Evolutionary conservation across 1,284 basidiomycete species (phyloP).

Genomic region (Papiliotrema laurentii): DNA sequence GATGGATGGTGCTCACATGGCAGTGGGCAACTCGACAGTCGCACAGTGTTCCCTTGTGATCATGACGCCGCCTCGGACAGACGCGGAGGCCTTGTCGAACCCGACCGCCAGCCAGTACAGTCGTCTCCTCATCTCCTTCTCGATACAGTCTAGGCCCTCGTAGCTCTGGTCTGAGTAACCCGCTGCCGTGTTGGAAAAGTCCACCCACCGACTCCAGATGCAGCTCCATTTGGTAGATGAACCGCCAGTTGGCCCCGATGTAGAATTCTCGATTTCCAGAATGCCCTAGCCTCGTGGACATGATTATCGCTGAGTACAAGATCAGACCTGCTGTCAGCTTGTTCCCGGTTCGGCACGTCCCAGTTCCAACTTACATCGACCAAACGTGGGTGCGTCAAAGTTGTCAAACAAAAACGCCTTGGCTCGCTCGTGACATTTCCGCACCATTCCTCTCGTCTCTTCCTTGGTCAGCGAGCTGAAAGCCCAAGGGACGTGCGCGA

Average conservation of each 20-base stretch:
- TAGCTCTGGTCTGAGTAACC: background rate
- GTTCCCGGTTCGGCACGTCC: background rate
- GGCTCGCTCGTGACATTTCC: background rate
- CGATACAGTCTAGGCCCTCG: background rate
- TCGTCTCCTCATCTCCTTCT: background rate
- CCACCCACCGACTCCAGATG: background rate
- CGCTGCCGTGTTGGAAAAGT: background rate
- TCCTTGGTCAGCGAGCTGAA: background rate
- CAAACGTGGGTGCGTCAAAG: background rate
- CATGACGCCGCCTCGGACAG: background rate
- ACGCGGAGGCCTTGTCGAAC: background rate
- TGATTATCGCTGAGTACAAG: background rate
- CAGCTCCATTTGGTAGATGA: background rate
- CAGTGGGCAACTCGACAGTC: background rate
- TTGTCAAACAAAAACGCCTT: background rate
- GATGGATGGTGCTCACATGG: background rate
- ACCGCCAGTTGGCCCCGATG: background rate
- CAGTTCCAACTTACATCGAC: background rate
- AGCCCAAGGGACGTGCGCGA: slow-evolving; percentile 51
- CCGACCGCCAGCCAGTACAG: slow-evolving; percentile 2
- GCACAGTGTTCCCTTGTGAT: background rate
- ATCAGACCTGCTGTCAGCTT: background rate
- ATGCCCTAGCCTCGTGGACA: background rate
- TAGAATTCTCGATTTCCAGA: background rate
- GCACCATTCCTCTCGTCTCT: background rate